Base-by-base conservation (phyloP, 1,284 basidiomycete genomes). In the Fistulina hepatica region DNA sequence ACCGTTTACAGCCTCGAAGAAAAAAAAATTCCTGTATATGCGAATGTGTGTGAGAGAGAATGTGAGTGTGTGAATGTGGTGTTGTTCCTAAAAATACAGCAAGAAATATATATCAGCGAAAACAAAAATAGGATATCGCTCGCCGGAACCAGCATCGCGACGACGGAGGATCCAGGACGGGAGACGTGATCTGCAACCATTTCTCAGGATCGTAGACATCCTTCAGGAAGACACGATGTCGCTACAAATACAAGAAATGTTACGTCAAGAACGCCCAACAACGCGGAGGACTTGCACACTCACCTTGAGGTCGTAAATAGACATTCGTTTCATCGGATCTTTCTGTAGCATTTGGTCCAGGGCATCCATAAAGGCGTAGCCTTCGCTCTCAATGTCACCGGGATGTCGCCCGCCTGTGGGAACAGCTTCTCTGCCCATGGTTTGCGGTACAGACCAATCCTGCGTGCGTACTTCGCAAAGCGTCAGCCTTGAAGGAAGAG, bases 251-350 rank as follows among this genome's bases (percentile, higher is more conserved):
- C 6, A n/a, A 12, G n/a, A 9, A n/a, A 25, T 25, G n/a, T 9
- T 30, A 7, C n/a, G 27, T 16, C n/a, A 30, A 6, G 27, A 13
- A 30, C 27, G n/a, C 6, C n/a, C n/a, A n/a, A n/a, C n/a, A n/a
- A 16, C n/a, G 6, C 6, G n/a, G 27, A 6, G 7, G 6, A n/a
- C n/a, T 6, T 16, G 7, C 6, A 7, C 27, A n/a, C 27, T 30
- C 50, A 84, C 81, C 71, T 90, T 91, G 45, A 89, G 71, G 43
- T 80, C 69, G n/a, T 75, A 69, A 23, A 92, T 59, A 7, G 71
- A 74, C 31, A 86, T 78, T 30, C 90, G 69, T 54, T 76, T 71
- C 8, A 52, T 51, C 2, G 83, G 81, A 52, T 90, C 74, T 63
- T 93, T 94, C 55, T 88, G 76, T 17, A 93, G 61, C 54, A 93